Base-by-base conservation (phyloP, 768 basidiomycete genomes). In the Russula olivacea region DNA sequence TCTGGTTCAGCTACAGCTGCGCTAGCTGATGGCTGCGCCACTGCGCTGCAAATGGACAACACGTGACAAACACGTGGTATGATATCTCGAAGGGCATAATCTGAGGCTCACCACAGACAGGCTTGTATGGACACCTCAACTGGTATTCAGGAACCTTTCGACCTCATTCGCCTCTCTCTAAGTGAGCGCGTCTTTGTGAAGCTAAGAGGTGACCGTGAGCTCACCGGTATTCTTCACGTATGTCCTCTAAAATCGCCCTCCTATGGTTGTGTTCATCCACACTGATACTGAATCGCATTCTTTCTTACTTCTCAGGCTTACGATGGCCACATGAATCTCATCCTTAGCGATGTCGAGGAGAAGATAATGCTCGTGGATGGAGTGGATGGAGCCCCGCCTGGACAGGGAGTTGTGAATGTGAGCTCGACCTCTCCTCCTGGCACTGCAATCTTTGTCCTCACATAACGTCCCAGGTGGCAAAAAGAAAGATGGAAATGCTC, bases 291-390 rank as follows among this genome's bases (percentile, higher is more conserved):
- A 69, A 69, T 43, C 32, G 25, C 15, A 48, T 41, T 45, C 30
- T 34, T 19, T 65, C 55, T 63, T 58, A 30, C 49, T 58, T 53
- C 30, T 32, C 70, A 99, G 97, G 97, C 97, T 23, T 98, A 98
- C 71, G 97, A 99, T 77, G 97, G 95, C n/a, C 97, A 98, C 75
- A 98, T 98, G 97, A 98, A 99, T 74, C 81, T 99, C 69, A 97
- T 99, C 66, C 80, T 99, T 69, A 94, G 92, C 70, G 92, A 98
- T 71, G 97, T 98, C 17, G 96, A 98, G 72, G 97, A 99, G 77
- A 94, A 89, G 2, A 93, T 98, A 66, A 90, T 95, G 84, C 81
- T 97, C 66, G 93, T 98, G n/a, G 94, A 98, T 67, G 76, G 81
- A 1, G 77, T 81, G n/a, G 93, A 95, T 40, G 82, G 81, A 48